Percentiles rank a stretch among this genome's conserved stretches.
Conservation (phyloP, 345 rosid species). For the Mangifera indica region DNA sequence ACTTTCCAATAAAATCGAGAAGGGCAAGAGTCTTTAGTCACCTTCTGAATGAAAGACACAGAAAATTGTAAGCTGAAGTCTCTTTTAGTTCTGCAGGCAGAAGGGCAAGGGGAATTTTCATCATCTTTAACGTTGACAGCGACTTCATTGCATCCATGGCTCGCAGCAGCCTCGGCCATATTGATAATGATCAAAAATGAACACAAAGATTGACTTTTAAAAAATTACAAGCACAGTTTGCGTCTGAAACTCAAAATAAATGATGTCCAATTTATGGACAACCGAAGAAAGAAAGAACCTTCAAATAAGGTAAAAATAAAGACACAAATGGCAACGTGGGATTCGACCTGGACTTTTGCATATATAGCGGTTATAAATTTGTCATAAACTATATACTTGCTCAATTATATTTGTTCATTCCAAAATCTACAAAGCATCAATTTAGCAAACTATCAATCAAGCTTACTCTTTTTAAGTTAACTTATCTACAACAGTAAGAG, state of each 20-base stretch:
- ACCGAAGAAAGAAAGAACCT: background rate
- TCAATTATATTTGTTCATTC: too few species aligned
- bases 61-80: conserved; percentile 46
- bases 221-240: too few species aligned
- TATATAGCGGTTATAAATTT: too few species aligned
- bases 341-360: background rate
- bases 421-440: too few species aligned
- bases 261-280: conserved; percentile 13
- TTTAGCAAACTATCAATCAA: too few species aligned
- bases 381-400: background rate
- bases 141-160: conserved; percentile 42
- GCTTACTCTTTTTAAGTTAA: too few species aligned
- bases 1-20: background rate
- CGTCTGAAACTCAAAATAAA: background rate
- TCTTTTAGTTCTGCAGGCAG: conserved; percentile 31
- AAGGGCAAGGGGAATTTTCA: background rate
- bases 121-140: conserved; percentile 50
- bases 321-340: background rate
- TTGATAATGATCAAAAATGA: too few species aligned
- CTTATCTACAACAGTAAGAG: too few species aligned
- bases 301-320: background rate
- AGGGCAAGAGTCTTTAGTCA: conserved; percentile 2
- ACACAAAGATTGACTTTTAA: background rate
- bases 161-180: conserved; percentile 51
- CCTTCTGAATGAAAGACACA: conserved; percentile 83